Evolutionary conservation across 2,329 filamentous ascomycete species (phyloP).

Genomic region (Neonectria coccinea): DNA sequence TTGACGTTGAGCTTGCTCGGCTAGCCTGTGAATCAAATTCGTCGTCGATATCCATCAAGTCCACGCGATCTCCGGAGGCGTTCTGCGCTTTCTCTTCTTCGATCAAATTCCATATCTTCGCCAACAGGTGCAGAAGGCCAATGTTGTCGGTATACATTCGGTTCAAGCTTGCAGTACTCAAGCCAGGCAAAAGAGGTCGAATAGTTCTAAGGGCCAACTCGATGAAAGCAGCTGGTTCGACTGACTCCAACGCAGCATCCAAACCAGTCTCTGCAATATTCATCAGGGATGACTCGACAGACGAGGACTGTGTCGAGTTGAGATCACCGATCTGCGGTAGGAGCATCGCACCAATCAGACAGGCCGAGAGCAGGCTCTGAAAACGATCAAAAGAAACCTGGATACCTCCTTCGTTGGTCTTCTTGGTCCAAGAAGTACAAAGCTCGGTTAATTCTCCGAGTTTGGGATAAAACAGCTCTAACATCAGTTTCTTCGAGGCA

Average conservation of each 20-base stretch:
- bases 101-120: conserved; percentile 51
- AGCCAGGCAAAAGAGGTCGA: conserved; percentile 60
- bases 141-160: conserved; percentile 53
- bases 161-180: conserved; percentile 54
- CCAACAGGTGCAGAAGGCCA: conserved; percentile 58
- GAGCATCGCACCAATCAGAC: conserved; percentile 59
- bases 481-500: conserved; percentile 62
- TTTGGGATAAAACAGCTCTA: conserved; percentile 67
- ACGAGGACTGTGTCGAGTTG: conserved; percentile 61
- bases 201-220: conserved; percentile 60
- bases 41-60: conserved; percentile 76
- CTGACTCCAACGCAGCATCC: conserved; percentile 54
- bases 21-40: conserved; percentile 72
- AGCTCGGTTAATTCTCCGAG: conserved; percentile 61
- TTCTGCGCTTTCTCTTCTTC: conserved; percentile 38
- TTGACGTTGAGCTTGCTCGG: conserved; percentile 54
- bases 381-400: conserved; percentile 66
- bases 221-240: conserved; percentile 60
- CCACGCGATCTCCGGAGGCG: conserved; percentile 53
- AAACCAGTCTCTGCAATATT: conserved; percentile 57
- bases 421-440: conserved; percentile 61
- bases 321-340: conserved; percentile 60
- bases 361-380: conserved; percentile 63
- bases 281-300: conserved; percentile 59
- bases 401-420: conserved; percentile 57